Conservation (phyloP, 2,329 filamentous ascomycete species). For the Penicillium sp. region DNA sequence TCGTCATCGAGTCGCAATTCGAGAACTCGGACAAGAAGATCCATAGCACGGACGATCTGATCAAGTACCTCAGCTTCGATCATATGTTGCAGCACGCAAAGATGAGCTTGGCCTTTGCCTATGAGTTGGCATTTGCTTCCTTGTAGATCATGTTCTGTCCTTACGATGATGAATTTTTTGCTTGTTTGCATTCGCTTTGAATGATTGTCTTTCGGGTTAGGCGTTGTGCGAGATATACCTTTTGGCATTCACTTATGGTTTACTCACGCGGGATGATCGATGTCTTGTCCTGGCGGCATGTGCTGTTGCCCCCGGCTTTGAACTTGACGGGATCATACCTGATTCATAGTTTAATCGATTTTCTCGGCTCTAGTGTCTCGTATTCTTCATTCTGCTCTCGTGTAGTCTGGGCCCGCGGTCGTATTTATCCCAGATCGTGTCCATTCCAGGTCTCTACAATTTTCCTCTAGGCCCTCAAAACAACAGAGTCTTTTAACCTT, state of each 20-base stretch:
- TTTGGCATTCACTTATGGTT: conserved; percentile 11
- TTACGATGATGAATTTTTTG: not conserved
- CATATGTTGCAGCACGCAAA: conserved; percentile 91
- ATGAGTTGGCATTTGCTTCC: conserved; percentile 79
- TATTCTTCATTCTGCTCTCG: not conserved
- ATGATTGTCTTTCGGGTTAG: conserved; percentile 7
- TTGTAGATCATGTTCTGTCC: conserved; percentile 50
- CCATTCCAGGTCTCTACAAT: too few relatives aligned
- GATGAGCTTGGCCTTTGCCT: conserved; percentile 79
- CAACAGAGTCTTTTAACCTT: not conserved
- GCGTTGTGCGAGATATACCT: conserved; percentile 31
- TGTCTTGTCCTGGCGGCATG: not conserved
- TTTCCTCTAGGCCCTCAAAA: not conserved
- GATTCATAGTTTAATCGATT: not conserved
- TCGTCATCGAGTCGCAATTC: conserved; percentile 66
- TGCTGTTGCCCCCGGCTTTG: not conserved
- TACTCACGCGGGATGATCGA: not conserved
- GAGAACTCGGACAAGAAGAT: conserved; percentile 69
- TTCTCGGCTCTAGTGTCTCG: too few relatives aligned
- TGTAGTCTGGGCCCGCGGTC: too few relatives aligned
- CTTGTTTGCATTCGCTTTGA: conserved; percentile 5
- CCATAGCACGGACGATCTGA: conserved; percentile 71
- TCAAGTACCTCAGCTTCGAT: conserved; percentile 75
- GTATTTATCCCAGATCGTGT: too few relatives aligned
- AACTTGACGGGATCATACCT: not conserved